phyloP scores from a whole-genome alignment of 2,329 filamentous ascomycete genomes.

The Magnaporthiopsis poae region DNA sequence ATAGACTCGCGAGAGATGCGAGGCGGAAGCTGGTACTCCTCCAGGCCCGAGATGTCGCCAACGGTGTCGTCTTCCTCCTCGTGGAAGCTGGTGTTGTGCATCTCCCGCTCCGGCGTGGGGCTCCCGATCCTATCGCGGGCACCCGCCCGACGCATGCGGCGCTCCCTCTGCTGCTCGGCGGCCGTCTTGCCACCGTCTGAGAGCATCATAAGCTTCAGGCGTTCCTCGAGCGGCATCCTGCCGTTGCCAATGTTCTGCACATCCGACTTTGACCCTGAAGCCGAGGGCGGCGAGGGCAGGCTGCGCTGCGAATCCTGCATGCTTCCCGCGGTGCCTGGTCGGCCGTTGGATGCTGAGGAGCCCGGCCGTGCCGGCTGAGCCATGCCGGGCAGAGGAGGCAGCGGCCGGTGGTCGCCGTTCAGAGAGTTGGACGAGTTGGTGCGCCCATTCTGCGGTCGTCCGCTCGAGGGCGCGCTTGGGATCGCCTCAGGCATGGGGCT shows the following conservation, averaged over 20 bases:
- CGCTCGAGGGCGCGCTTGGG: constrained; percentile 33
- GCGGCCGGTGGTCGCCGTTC: constrained; percentile 70
- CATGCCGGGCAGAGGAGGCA: constrained; percentile 73
- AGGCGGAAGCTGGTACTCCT: constrained; percentile 58
- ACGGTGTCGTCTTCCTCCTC: constrained; percentile 50
- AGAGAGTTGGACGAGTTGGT: constrained; percentile 62
- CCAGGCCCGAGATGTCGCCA: constrained; percentile 49
- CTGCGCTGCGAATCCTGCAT: constrained; percentile 57
- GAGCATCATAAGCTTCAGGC: constrained; percentile 79
- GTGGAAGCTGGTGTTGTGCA: constrained; percentile 25
- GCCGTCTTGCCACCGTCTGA: constrained; percentile 57
- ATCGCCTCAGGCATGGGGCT: constrained; percentile 55
- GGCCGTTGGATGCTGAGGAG: constrained; percentile 51
- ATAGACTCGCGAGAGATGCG: constrained; percentile 92
- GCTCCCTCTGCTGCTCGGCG: constrained; percentile 57
- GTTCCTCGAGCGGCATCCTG: constrained; percentile 76
- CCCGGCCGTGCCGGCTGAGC: constrained; percentile 26
- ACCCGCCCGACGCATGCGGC: constrained; percentile 55
- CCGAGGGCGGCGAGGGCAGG: constrained; percentile 64
- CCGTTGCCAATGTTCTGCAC: constrained; percentile 64
- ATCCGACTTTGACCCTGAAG: constrained; percentile 63
- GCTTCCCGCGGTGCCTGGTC: constrained; percentile 63
- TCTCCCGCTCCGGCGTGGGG: constrained; percentile 33
- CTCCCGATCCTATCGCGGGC: constrained; percentile 36
- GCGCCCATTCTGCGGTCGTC: constrained; percentile 48